These are phyloP conservation scores for Plenodomus tracheiphilus DNA, from an alignment of 2,329 filamentous ascomycete species.

Conservation along the genomic window DNA sequence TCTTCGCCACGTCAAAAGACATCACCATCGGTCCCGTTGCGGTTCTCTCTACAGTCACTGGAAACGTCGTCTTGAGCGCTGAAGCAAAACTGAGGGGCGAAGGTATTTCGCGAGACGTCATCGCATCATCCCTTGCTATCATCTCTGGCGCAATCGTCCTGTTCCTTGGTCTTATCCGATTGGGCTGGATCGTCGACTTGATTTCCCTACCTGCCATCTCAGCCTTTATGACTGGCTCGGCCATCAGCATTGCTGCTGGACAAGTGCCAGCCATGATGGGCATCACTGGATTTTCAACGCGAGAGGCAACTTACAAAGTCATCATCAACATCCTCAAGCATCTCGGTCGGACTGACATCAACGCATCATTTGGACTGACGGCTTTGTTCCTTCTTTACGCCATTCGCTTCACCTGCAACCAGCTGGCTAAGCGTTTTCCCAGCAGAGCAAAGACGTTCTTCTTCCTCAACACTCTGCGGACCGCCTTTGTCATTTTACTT, in stretches of 20 bases:
- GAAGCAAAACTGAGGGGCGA: constrained; percentile 49
- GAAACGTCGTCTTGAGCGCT: constrained; percentile 72
- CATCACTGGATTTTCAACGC: constrained; percentile 71
- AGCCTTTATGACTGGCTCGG: constrained; percentile 97
- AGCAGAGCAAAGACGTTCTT: constrained; percentile 74
- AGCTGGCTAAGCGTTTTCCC: constrained; percentile 69
- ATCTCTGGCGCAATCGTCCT: constrained; percentile 80
- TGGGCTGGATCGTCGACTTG: constrained; percentile 91
- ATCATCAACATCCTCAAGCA: constrained; percentile 80
- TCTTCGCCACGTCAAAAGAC: constrained; percentile 97
- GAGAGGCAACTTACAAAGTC: constrained; percentile 78
- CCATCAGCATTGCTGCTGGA: constrained; percentile 82
- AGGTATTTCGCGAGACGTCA: constrained; percentile 49
- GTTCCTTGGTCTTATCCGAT: constrained; percentile 75
- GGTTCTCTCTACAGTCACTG: constrained; percentile 88
- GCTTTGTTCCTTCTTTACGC: constrained; percentile 78
- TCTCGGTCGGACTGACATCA: constrained; percentile 65
- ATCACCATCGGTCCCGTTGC: constrained; percentile 97
- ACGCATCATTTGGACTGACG: constrained; percentile 85
- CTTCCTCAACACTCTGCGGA: constrained; percentile 87
- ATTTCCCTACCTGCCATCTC: constrained; percentile 90
- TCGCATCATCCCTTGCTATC: constrained; percentile 66
- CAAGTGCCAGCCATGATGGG: constrained; percentile 85
- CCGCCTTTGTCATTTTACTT: constrained; percentile 85
- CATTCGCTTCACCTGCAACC: constrained; percentile 64